Evolutionary conservation across 441 rosid species (phyloP), one percentile per base, ranked within the genome.

Genomic region (Biscutella laevigata): DNA sequence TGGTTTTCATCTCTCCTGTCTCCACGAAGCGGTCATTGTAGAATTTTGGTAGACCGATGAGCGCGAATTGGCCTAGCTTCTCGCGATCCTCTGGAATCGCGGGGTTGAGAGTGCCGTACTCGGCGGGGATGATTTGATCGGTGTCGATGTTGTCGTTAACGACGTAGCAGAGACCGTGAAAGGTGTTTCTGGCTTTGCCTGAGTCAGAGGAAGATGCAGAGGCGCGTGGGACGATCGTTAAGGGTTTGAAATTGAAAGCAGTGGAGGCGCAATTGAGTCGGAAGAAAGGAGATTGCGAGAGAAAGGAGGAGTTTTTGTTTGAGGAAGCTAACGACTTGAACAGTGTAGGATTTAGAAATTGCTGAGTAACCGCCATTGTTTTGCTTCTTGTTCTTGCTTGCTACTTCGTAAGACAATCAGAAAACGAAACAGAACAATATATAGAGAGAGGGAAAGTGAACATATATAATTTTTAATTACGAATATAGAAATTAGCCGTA

Each of bases 81-180:
- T 82, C 83, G 49, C 81, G 83, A 54, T 84, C 94, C 4, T 64
- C 82, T 1, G 73, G 96, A 21, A 76, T 76, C 6, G 96, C 81
- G 2, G 96, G 96, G 36, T 80, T 83, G 1, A 88, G 74, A 6
- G 96, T 84, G 13, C 78, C 82, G 79, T 84, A 79, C 48, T 88
- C 94, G 0, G 91, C 88, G 2, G 96, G 94, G 61, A 84, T 84
- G 46, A 88, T 88, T 52, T 88, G 96, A 68, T 88, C 94, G 12
- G 96, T 84, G 76, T 88, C 94, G 34, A 88, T 84, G 78, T 88
- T 84, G 72, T 84, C 94, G 5, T 88, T 79, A 28, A 84, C 77
- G 9, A 88, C 94, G 27, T 79, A 88, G 73, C 96, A 88, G 61
- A 75, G 79, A 2, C 96, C 96, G 30, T 84, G 88, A 52, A 84